phyloP scores from a whole-genome alignment of 805 yeast species.

The Isabelozyma rhagii region DNA sequence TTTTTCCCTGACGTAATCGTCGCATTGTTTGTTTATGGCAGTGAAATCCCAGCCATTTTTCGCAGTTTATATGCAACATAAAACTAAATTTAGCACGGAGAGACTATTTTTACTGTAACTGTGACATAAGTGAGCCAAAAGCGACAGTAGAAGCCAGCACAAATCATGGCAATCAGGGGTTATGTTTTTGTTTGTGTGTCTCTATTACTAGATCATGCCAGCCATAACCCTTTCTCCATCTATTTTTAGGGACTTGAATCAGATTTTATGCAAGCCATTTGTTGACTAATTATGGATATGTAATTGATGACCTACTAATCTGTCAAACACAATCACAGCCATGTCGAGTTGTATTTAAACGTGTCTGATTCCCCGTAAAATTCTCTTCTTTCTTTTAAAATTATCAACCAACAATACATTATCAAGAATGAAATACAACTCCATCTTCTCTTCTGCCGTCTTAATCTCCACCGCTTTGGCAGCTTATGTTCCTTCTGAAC shows the following conservation, averaged over 20 bases:
- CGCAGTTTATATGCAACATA: background rate
- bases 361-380: no score
- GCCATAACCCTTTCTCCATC: background rate
- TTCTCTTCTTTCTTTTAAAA: background rate
- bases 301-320: background rate
- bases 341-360: no score
- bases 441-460: slow-evolving; percentile 22
- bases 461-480: slow-evolving; percentile 50
- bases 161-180: background rate
- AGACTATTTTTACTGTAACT: no score
- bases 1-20: no score
- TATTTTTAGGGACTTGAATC: background rate
- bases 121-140: background rate
- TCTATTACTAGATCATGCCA: no score
- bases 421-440: slow-evolving; percentile 3
- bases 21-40: background rate
- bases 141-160: background rate
- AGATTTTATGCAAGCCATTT: background rate
- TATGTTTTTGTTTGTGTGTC: background rate
- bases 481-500: slow-evolving; percentile 63
- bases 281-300: slow-evolving; percentile 1
- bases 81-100: background rate
- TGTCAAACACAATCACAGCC: no score
- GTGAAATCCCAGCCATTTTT: background rate
- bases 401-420: background rate